Base-by-base conservation (phyloP, 768 basidiomycete species). In the Rubroboletus pulcherrimus region DNA sequence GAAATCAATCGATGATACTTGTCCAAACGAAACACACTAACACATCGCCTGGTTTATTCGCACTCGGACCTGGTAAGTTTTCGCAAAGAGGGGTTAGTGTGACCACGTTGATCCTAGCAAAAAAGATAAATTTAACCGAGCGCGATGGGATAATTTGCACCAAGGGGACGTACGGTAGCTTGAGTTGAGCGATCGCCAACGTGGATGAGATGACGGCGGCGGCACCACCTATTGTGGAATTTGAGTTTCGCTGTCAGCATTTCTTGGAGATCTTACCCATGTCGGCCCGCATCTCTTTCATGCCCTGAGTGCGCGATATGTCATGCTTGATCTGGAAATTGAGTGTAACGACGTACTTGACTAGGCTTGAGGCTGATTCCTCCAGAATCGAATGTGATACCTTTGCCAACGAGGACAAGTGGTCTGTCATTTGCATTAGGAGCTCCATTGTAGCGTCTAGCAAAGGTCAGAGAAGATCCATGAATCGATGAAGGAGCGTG, bases 321-420 rank as follows among this genome's bases (percentile, higher is more conserved):
- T 56, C 14, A 51, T 17, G 14, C 21, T 17, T 33, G 41, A 10
- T 5, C 19, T 17, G 4, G 33, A 17, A 2, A 24, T 42, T 6
- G 19, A 48, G 19, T 41, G 49, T 50, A 43, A 41, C 6, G 7
- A 77, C 82, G 63, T 57, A 85, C 89, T 34, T 78, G 78, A 34
- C 78, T 66, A n/a, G 89, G 83, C 72, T 94, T 94, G 70, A 95
- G 73, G 56, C 86, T 88, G 70, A 93, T 93, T 61, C 91, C 91
- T 77, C 91, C 91, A 3, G 85, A 84, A 70, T 95, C 91, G 60
- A 94, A 95, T 15, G 91, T 93, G 66, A 94, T 86, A 57, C 92
- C 92, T 68, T 94, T 93, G 34, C 92, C 92, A 35, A 94, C 89
- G 56, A 91, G 78, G 3, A 83, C 86, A 14, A 91, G 75, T 4